Evolutionary conservation across 495 filamentous ascomycete genomes (phyloP), one percentile per base, ranked within the genome.

Genomic region (Umbilicaria muhlenbergii): DNA sequence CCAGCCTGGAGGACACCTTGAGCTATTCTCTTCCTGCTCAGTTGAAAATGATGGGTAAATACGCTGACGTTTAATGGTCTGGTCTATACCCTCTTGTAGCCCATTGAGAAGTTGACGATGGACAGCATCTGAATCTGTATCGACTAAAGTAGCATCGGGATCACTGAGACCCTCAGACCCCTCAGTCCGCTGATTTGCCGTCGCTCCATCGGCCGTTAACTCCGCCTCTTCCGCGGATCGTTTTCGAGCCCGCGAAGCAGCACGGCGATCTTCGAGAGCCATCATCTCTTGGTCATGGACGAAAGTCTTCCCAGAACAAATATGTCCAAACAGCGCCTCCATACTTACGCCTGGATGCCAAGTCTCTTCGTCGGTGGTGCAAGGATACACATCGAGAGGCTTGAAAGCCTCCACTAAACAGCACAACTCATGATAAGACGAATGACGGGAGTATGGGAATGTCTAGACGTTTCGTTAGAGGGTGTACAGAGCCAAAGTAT

Each of bases 391-490:
- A 57, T 95, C 85, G 46, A 63, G 71, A 0, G 86, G 87, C 33
- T 64, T 69, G 48, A 94, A 86, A 0, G 67, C 68, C 3, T 65
- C 51, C 4, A 93, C 66, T 0, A 96, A 60, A 45, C 77, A 57
- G 46, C 83, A 81, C 5, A 94, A 67, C 57, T 95, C 89, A 0
- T 63, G 61, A 41, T 89, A 86, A 0, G 85, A 94, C 0, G 89
- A 92, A 59, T 96, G 89, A 2, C 89, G 75, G 0, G 89, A 88
- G 53, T 89, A 96, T 3, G 87, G 84, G 46, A 95, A 94, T 11
- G 61, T 58, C 68, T 66, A 35, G 43, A 33, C 2, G 10, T 14
- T 15, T 34, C n/a, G 24, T n/a, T 14, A 14, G 31, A 16, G n/a
- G 31, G 11, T 4, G n/a, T 16, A 28, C 41, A 10, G 0, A 34